Evolutionary conservation across 805 yeast genomes (phyloP), one percentile per base, ranked within the genome.

Genomic region (Cyberlindnera americana): DNA sequence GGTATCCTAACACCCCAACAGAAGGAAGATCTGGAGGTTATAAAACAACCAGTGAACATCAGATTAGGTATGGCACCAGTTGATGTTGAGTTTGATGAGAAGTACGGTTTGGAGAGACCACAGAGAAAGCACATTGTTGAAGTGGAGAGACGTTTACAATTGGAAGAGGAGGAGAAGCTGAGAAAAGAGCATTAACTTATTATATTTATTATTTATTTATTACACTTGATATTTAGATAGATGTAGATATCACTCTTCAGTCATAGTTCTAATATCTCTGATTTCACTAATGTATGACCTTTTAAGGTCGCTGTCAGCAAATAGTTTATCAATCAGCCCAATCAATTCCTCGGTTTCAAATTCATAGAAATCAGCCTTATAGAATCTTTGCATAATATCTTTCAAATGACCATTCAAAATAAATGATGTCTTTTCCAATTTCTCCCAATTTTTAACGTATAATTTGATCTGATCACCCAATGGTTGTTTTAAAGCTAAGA

Each of bases 121-220:
- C 77, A 78, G 38, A 75, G 80, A 49, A 75, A 78, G 47, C 95
- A 86, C 53, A 69, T 78, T 10, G 72, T 83, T 41, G 86, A 81
- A 57, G 95, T 93, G 0, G 85, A 84, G 58, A 67, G 84, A 44
- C 66, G 79, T 19, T 65, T 72, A 44, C 93, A 84, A 57, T 75
- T 78, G 41, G 72, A 77, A 37, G 95, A 86, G 54, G 93, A 76
- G 44, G 66, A 65, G 32, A 24, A 14, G 26, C 35, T 41, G 12
- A 36, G 18, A 19, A 6, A 17, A n/a, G 19, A 28, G 9, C 23
- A 19, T 19, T 34, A 16, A 25, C 33, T 13, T 14, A 15, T 14
- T 16, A 19, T 31, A 31, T 31, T 31, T 26, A 26, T 34, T 16
- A 19, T 14, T 4, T 34, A 26, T 34, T 26, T 34, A 34, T 34